Evolutionary conservation across 169 alveolate genomes (phyloP), one percentile per base, ranked within the genome.

Genomic region (Plasmodium berghei): DNA sequence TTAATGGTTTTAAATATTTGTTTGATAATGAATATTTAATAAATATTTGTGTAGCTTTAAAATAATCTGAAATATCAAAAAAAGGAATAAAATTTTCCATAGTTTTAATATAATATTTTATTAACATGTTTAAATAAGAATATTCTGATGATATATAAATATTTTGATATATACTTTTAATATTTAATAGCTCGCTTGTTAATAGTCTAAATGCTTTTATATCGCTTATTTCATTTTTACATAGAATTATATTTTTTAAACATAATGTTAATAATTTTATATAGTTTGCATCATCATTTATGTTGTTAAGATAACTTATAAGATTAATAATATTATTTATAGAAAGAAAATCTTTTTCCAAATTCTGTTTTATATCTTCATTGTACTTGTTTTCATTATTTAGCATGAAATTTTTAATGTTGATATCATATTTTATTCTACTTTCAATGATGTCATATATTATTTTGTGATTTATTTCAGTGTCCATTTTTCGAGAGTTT

Each of bases 51-150:
- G 58, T 14, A 8, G 52, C 58, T 58, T 70, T 61, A 26, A 86
- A 86, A 58, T 58, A 71, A 40, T 86, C 91, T 16, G 45, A 28
- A 1, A 59, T 20, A 1, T 55, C 10, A 71, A 86, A 86, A 48
- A 86, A 86, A 9, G 64, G 87, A 18, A 59, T 24, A 54, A 86
- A 69, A 3, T 58, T 69, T 46, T 71, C 70, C 59, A 86, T 72
- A 14, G 12, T 28, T 10, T 71, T 61, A 34, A 86, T 55, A 71
- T 86, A 86, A 86, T 86, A 12, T 28, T 54, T 86, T 70, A 73
- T 58, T 14, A 86, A 45, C 70, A 86, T 61, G 34, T 40, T 86
- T 86, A 86, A 86, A 73, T 86, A 86, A 34, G 87, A 86, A 58
- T 86, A 86, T 59, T 86, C 67, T 9, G 77, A 86, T 16, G 74